Evolutionary conservation across 371 early-diverging fungal species (phyloP).

Genomic region (Actinomucor elegans): DNA sequence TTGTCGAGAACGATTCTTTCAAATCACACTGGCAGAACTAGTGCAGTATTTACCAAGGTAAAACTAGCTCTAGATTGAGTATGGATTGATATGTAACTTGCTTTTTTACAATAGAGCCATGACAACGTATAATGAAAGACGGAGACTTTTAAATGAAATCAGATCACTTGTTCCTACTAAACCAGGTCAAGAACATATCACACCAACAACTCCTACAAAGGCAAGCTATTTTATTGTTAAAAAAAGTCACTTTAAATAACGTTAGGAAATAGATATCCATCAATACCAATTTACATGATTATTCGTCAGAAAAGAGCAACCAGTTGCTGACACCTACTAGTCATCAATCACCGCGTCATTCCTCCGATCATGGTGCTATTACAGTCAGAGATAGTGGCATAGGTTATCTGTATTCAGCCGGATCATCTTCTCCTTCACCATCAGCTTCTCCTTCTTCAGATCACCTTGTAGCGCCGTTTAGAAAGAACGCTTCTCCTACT

Average conservation of each 20-base stretch:
- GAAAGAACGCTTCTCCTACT: constrained; percentile 21
- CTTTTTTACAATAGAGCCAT: no score
- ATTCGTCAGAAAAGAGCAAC: constrained; percentile 5
- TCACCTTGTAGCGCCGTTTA: not conserved
- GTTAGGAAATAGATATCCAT: constrained; percentile 20
- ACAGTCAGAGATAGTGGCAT: constrained; percentile 11
- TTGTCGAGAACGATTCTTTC: constrained; percentile 37
- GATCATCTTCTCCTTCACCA: constrained; percentile 19
- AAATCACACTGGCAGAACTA: constrained; percentile 40
- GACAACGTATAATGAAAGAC: constrained; percentile 47
- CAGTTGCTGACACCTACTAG: no score
- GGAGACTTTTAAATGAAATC: constrained; percentile 50
- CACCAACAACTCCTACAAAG: constrained; percentile 12
- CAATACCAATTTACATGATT: constrained; percentile 24
- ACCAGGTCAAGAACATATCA: constrained; percentile 1
- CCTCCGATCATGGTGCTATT: constrained; percentile 20
- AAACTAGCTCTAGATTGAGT: no score
- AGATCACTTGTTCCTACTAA: constrained; percentile 25
- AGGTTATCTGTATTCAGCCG: constrained; percentile 18
- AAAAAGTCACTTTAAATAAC: not conserved
- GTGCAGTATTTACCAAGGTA: constrained; percentile 41
- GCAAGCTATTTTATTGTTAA: not conserved
- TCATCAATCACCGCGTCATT: no score
- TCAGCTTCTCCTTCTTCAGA: constrained; percentile 7
- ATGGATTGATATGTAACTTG: no score